phyloP scores from a whole-genome alignment of 1,139 yeast species.

The Debaryomycetaceae sp. region DNA sequence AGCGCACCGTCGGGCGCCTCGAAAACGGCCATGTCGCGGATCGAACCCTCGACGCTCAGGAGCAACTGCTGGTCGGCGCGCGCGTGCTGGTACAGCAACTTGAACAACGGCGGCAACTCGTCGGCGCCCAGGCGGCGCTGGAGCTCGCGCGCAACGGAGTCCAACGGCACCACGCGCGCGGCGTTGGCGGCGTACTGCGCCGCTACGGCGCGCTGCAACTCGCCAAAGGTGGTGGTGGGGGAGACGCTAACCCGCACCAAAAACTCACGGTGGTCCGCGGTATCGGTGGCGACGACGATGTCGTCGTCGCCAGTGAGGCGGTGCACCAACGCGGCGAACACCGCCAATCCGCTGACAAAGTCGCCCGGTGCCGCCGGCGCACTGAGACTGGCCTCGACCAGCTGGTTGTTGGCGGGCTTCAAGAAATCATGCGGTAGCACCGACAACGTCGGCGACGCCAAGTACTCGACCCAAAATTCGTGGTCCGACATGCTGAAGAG shows the following conservation, averaged over 20 bases:
- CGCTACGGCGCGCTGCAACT: conserved; percentile 44
- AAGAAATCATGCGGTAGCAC: conserved; percentile 85
- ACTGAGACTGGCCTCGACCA: conserved; percentile 52
- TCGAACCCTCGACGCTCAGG: conserved; percentile 48
- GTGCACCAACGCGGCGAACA: conserved; percentile 65
- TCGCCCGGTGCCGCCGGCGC: conserved; percentile 12
- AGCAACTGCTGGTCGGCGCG: conserved; percentile 39
- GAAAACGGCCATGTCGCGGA: conserved; percentile 61
- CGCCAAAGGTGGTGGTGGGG: conserved; percentile 49
- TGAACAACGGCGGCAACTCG: conserved; percentile 58
- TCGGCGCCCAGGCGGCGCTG: conserved; percentile 48
- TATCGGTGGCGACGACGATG: conserved; percentile 72
- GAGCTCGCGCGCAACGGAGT: conserved; percentile 52
- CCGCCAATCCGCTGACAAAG: conserved; percentile 60
- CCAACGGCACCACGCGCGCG: conserved; percentile 44
- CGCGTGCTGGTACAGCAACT: conserved; percentile 58
- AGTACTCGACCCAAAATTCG: conserved; percentile 60
- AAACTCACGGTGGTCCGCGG: conserved; percentile 36
- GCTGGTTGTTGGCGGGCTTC: conserved; percentile 68
- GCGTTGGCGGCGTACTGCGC: conserved; percentile 38
- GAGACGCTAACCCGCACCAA: conserved; percentile 60
- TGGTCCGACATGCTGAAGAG: conserved; percentile 5
- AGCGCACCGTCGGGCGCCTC: conserved; percentile 24
- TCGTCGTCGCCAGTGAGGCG: conserved; percentile 94
- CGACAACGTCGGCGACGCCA: conserved; percentile 80